Evolutionary conservation across 2,329 filamentous ascomycete species (phyloP), one percentile per base, ranked within the genome.

Genomic region (Diaporthe capsici): DNA sequence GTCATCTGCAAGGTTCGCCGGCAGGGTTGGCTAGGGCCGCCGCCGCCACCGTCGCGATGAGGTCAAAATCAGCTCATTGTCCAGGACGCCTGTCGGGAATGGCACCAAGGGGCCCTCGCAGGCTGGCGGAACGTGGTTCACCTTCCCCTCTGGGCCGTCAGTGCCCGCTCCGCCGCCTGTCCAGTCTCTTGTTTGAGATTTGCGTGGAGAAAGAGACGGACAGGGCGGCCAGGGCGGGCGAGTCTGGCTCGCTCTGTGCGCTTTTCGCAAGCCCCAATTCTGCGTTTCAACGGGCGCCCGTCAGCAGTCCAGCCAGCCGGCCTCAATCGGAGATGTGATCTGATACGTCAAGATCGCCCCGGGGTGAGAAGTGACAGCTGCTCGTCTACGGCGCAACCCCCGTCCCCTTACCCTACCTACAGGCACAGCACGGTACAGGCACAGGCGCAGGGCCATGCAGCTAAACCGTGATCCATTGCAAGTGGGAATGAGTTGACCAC

Each of bases 321-420:
- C 58, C 44, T 55, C 42, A 63, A 51, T 58, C 71, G 57, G 57
- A 72, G 71, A 72, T 72, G 71, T 72, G 71, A 72, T 72, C 71
- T 72, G 71, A 72, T 72, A 51, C 57, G 71, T 63, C 71, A 72
- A 72, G 71, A 72, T 72, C 71, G 71, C 13, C 28, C 71, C 47
- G 57, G 71, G 57, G 53, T 72, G 71, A 72, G 57, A 72, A 63
- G 71, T 72, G 71, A 72, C 60, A 72, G 71, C 71, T 72, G 57
- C 49, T 53, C 12, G 49, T 42, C 71, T 44, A 61, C 57, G 60
- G 71, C 57, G 34, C 60, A 51, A 53, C 22, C 57, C 15, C 44
- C 34, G 34, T 39, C 39, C 55, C 10, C 31, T 7, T 39, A 4
- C 9, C 37, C 10, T 39, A 39, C 37, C 58, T 28, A 57, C 31